phyloP scores from a whole-genome alignment of 2,329 filamentous ascomycete genomes.

The Colletotrichum lini region DNA sequence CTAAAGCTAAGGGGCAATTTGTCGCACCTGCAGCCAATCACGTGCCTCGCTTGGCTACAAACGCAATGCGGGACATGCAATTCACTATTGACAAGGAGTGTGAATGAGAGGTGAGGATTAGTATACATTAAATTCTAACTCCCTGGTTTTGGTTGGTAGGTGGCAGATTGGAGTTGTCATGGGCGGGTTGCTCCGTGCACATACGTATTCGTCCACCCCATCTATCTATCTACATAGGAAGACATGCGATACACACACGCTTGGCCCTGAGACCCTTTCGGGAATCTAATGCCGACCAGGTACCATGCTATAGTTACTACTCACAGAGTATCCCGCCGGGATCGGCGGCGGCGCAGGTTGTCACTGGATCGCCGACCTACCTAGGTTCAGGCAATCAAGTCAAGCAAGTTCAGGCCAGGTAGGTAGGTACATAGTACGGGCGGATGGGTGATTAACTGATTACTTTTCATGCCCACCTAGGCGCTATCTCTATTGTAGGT shows the following conservation, averaged over 20 bases:
- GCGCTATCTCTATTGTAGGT: neutral
- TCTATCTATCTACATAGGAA: neutral
- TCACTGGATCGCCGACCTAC: neutral
- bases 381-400: neutral
- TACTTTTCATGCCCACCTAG: too few species aligned
- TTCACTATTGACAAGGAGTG: neutral
- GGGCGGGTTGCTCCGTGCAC: neutral
- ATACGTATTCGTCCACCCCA: neutral
- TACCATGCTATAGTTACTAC: too few species aligned
- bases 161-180: neutral
- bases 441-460: too few species aligned
- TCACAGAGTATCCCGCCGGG: too few species aligned
- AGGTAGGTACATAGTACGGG: neutral
- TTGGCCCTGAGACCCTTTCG: neutral
- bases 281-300: neutral
- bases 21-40: constrained; percentile 31
- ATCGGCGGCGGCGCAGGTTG: neutral
- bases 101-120: too few species aligned
- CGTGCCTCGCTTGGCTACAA: neutral
- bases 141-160: too few species aligned
- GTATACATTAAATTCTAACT: too few species aligned
- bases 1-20: constrained; percentile 18
- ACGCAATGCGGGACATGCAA: neutral
- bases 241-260: too few species aligned
- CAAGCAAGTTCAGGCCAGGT: neutral